These are phyloP conservation scores for Pelargonium myrrhifolium DNA, from an alignment of 441 rosid genomes.

Conservation along the genomic window DNA sequence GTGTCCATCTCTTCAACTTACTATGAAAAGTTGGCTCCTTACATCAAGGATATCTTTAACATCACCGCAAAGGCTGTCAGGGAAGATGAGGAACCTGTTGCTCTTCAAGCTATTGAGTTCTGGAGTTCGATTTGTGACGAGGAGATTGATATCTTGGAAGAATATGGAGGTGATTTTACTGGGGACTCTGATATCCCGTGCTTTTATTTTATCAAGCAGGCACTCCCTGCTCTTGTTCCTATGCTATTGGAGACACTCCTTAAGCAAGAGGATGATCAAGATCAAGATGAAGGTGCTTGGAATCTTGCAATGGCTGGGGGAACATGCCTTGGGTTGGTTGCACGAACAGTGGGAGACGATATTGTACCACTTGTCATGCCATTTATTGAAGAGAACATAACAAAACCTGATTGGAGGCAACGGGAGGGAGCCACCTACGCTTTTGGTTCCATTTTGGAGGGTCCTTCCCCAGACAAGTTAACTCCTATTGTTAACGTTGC, in stretches of 20 bases:
- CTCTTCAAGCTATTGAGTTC: conserved; percentile 50
- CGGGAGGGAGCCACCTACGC: conserved; percentile 77
- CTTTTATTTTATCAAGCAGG: conserved; percentile 55
- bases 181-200: conserved; percentile 65
- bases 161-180: conserved; percentile 47
- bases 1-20: conserved; percentile 47
- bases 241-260: conserved; percentile 48
- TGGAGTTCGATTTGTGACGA: too few species aligned
- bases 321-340: conserved; percentile 59
- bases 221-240: conserved; percentile 46
- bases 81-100: conserved; percentile 46
- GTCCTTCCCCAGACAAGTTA: conserved; percentile 45
- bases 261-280: conserved; percentile 54
- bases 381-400: conserved; percentile 41
- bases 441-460: conserved; percentile 49
- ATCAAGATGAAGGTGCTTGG: conserved; percentile 47
- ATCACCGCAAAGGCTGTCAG: conserved; percentile 46
- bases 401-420: conserved; percentile 46
- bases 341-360: conserved; percentile 50
- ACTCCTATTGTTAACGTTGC: conserved; percentile 36
- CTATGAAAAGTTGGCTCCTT: conserved; percentile 40
- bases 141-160: conserved; percentile 72
- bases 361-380: conserved; percentile 46
- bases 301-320: conserved; percentile 77
- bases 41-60: conserved; percentile 38